Evolutionary conservation across 768 basidiomycete species (phyloP).

Genomic region (Leccinellum albellum): DNA sequence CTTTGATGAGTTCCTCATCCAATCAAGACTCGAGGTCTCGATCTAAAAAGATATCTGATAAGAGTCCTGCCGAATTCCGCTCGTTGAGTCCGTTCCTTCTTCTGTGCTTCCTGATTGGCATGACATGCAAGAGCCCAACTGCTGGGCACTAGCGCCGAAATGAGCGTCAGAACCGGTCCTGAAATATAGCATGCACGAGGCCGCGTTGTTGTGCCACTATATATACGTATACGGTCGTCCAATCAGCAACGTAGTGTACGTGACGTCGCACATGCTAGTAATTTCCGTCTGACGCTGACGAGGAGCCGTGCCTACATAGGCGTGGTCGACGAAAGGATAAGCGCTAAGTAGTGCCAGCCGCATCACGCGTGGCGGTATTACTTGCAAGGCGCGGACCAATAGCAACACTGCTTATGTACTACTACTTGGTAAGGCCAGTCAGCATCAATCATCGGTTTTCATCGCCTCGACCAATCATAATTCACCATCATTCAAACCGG

Average conservation of each 20-base stretch:
- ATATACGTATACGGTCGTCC: neutral
- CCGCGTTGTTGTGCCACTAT: no score
- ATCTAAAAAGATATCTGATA: neutral
- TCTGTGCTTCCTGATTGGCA: neutral
- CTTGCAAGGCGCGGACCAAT: neutral
- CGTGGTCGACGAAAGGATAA: neutral
- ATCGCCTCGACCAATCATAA: neutral
- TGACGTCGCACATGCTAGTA: neutral
- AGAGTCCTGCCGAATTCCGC: neutral
- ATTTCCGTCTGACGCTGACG: neutral
- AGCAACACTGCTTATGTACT: neutral
- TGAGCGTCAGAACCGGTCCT: neutral
- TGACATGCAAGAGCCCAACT: neutral
- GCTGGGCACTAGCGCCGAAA: neutral
- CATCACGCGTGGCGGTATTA: neutral
- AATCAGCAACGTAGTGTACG: neutral
- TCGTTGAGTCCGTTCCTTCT: neutral
- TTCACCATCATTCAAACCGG: neutral
- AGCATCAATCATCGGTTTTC: neutral
- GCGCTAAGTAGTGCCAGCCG: neutral
- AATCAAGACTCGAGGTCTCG: neutral
- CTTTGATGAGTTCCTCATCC: neutral
- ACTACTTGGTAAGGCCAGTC: neutral
- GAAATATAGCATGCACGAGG: neutral
- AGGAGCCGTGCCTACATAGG: neutral